phyloP scores from a whole-genome alignment of 139 green algal species.

The Picochlorum sp. region DNA sequence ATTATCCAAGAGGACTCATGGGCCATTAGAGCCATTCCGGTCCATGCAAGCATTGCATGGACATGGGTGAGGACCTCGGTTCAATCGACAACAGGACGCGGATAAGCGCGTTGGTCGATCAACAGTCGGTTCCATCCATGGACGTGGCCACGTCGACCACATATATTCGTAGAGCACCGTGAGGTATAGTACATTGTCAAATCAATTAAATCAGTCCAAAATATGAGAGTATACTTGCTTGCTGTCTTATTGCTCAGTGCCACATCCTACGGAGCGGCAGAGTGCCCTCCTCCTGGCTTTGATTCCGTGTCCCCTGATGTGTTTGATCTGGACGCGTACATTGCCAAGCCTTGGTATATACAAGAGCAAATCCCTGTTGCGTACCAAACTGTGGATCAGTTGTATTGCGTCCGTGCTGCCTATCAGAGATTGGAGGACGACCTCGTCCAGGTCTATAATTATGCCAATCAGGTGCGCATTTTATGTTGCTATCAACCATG shows the following conservation, averaged over 20 bases:
- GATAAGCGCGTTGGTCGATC: too few species aligned
- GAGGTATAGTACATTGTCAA: too few species aligned
- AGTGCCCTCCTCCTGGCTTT: conserved; percentile 9
- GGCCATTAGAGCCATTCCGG: too few species aligned
- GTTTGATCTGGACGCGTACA: conserved; percentile 10
- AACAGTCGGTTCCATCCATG: too few species aligned
- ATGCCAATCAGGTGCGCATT: not conserved
- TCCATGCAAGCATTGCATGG: too few species aligned
- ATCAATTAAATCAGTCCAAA: too few species aligned
- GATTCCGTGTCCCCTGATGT: not conserved
- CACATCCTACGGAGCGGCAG: not conserved
- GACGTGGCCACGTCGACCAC: too few species aligned
- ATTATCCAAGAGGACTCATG: too few species aligned
- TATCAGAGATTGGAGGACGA: conserved; percentile 3
- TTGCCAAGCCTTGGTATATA: conserved; percentile 9
- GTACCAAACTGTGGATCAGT: conserved; percentile 1
- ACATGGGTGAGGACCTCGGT: too few species aligned
- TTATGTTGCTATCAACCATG: too few species aligned
- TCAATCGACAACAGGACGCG: too few species aligned
- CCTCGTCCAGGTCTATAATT: not conserved
- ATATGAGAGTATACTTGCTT: not conserved
- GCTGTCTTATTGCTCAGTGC: not conserved
- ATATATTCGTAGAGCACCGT: too few species aligned
- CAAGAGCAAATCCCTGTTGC: conserved; percentile 5
- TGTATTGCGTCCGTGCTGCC: conserved; percentile 8